Evolutionary conservation across 2,329 filamentous ascomycete genomes (phyloP).

Genomic region (Pestalotiopsis sp.): DNA sequence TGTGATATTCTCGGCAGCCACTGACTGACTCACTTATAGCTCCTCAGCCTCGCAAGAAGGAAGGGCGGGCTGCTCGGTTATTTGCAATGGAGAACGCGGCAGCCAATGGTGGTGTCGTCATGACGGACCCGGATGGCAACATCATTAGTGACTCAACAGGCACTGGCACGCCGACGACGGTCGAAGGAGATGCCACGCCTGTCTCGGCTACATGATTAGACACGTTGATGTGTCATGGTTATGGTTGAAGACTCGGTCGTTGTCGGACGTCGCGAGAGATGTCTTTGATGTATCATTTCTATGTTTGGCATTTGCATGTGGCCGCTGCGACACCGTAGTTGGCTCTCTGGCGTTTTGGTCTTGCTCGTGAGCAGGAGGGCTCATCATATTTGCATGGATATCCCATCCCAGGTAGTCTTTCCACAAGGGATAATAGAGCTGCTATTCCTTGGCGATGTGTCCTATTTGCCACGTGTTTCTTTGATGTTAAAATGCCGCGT

Average conservation of each 20-base stretch:
- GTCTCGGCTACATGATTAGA: not conserved
- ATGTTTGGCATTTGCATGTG: conserved; percentile 3
- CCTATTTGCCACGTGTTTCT: too few relatives aligned
- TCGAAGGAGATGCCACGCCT: not conserved
- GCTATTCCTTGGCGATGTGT: not conserved
- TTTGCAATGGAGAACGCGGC: conserved; percentile 30
- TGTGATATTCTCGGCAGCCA: not conserved
- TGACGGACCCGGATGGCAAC: conserved; percentile 27
- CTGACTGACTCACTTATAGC: conserved; percentile 24
- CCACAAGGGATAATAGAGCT: not conserved
- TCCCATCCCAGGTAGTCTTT: not conserved
- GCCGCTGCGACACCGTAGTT: not conserved
- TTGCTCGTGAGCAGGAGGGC: not conserved
- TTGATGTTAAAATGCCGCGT: too few relatives aligned
- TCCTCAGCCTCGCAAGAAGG: conserved; percentile 36
- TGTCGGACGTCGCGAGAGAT: conserved; percentile 19
- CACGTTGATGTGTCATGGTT: conserved; percentile 16
- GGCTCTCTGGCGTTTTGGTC: not conserved
- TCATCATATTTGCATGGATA: not conserved
- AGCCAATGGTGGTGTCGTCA: conserved; percentile 24
- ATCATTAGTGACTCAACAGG: conserved; percentile 22
- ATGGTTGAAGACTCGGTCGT: conserved; percentile 20
- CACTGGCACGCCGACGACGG: not conserved
- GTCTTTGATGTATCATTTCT: conserved; percentile 13
- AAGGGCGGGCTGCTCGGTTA: conserved; percentile 34